A percentile compares a stretch with the other conserved stretches of the same genome.
These are phyloP conservation scores for Colletotrichum tanaceti DNA, from an alignment of 2,329 filamentous ascomycete species.

Conservation along the genomic window DNA sequence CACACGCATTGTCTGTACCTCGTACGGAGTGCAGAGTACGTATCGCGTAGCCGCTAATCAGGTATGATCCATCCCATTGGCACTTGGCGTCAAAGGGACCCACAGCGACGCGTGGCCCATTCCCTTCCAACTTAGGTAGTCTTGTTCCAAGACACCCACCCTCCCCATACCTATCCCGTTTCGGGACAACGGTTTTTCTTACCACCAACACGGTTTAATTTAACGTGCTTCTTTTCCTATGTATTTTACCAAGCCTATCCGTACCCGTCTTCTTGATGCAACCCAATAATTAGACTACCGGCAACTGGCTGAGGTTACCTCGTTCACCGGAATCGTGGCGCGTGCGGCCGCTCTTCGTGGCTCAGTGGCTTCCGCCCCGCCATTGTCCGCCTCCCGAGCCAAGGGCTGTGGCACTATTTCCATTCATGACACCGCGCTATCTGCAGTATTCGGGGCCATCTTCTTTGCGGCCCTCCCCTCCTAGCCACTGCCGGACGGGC, in stretches of 20 bases:
- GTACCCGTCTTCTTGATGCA: slow-evolving; percentile 17
- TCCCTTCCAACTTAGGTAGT: no score
- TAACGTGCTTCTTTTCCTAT: slow-evolving; percentile 4
- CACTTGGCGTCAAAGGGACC: slow-evolving; percentile 9
- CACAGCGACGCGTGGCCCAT: slow-evolving; percentile 36
- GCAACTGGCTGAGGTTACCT: slow-evolving; percentile 5
- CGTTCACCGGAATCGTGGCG: slow-evolving; percentile 21
- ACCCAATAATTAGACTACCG: not conserved
- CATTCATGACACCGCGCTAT: not conserved
- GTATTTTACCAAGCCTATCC: no score
- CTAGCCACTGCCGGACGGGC: not conserved
- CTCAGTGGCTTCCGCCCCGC: slow-evolving; percentile 31
- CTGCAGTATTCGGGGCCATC: not conserved
- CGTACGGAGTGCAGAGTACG: no score
- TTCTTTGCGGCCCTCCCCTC: slow-evolving; percentile 14
- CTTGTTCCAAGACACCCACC: not conserved
- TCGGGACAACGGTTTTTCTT: slow-evolving; percentile 12
- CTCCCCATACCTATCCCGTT: slow-evolving; percentile 18
- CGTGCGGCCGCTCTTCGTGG: not conserved
- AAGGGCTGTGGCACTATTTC: not conserved
- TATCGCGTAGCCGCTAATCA: not conserved
- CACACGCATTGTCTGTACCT: no score
- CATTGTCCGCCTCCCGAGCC: slow-evolving; percentile 15
- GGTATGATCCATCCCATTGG: slow-evolving; percentile 11
- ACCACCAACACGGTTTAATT: slow-evolving; percentile 4